Percentiles rank a stretch among this genome's conserved stretches.
Evolutionary conservation across 2,329 filamentous ascomycete species (phyloP).

Genomic region (Fusarium agapanthi): DNA sequence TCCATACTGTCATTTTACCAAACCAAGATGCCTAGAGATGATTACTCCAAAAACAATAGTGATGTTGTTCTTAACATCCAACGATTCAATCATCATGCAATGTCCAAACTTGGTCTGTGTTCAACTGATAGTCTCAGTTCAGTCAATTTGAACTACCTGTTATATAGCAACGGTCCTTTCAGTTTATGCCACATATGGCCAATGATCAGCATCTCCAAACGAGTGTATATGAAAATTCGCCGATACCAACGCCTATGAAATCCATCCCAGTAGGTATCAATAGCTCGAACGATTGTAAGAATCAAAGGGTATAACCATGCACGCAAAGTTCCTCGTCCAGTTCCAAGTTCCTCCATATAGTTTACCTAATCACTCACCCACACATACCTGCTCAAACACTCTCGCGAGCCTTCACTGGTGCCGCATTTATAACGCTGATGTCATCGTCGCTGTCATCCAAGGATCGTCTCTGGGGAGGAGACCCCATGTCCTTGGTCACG

Average conservation of each 20-base stretch:
- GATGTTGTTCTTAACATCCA: background rate
- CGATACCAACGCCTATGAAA: slow-evolving; percentile 24
- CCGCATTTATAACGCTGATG: slow-evolving; percentile 48
- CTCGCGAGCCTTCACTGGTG: slow-evolving; percentile 52
- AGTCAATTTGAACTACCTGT: background rate
- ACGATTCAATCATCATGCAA: background rate
- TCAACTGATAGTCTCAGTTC: background rate
- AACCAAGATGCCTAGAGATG: background rate
- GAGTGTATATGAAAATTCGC: slow-evolving; percentile 13
- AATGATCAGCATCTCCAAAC: slow-evolving; percentile 1
- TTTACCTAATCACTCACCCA: background rate
- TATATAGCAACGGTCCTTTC: background rate
- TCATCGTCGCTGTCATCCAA: slow-evolving; percentile 45
- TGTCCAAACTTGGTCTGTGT: background rate
- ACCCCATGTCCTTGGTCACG: slow-evolving; percentile 37
- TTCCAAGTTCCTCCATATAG: background rate
- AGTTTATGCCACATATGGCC: background rate
- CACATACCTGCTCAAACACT: slow-evolving; percentile 43
- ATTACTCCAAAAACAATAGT: background rate
- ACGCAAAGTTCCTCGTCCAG: background rate
- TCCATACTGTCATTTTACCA: background rate
- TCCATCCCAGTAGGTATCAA: slow-evolving; percentile 5
- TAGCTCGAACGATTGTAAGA: slow-evolving; percentile 30
- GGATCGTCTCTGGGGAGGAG: slow-evolving; percentile 24
- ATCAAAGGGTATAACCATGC: slow-evolving; percentile 36